phyloP scores from a whole-genome alignment of 2,329 filamentous ascomycete genomes.

The Cladophialophora bantiana region DNA sequence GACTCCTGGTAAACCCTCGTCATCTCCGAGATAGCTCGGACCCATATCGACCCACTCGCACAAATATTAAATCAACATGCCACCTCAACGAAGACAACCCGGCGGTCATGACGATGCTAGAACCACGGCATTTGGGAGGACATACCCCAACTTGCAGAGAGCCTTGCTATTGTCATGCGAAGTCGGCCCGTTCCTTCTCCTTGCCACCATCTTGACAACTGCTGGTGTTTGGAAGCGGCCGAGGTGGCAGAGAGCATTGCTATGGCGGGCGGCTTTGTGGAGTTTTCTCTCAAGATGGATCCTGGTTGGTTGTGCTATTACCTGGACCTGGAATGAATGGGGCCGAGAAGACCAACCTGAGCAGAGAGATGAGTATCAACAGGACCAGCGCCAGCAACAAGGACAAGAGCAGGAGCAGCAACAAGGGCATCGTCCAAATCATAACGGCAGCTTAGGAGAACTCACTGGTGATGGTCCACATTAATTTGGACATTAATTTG shows the following conservation, averaged over 20 bases:
- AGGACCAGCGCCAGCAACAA: neutral
- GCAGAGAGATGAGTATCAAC: neutral
- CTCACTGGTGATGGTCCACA: neutral
- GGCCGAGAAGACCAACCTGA: slow-evolving; percentile 15
- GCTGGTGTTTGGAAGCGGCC: slow-evolving; percentile 32
- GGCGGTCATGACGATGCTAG: slow-evolving; percentile 3
- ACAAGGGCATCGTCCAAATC: neutral
- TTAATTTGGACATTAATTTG: no score
- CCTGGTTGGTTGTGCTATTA: slow-evolving; percentile 33
- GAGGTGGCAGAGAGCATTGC: slow-evolving; percentile 25
- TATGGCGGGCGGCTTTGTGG: slow-evolving; percentile 31
- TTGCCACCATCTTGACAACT: slow-evolving; percentile 25
- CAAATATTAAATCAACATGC: slow-evolving; percentile 18
- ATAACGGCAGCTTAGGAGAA: neutral
- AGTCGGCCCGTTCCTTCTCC: slow-evolving; percentile 26
- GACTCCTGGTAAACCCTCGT: no score
- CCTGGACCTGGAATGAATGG: slow-evolving; percentile 34
- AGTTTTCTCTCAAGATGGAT: slow-evolving; percentile 34
- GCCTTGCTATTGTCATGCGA: slow-evolving; percentile 25
- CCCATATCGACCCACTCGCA: neutral
- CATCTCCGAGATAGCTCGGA: neutral
- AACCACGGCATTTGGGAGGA: slow-evolving; percentile 30
- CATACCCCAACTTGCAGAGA: slow-evolving; percentile 28
- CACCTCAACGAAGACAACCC: slow-evolving; percentile 7
- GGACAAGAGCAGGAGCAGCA: neutral